phyloP scores from a whole-genome alignment of 345 rosid genomes.

The Clausena lansium region DNA sequence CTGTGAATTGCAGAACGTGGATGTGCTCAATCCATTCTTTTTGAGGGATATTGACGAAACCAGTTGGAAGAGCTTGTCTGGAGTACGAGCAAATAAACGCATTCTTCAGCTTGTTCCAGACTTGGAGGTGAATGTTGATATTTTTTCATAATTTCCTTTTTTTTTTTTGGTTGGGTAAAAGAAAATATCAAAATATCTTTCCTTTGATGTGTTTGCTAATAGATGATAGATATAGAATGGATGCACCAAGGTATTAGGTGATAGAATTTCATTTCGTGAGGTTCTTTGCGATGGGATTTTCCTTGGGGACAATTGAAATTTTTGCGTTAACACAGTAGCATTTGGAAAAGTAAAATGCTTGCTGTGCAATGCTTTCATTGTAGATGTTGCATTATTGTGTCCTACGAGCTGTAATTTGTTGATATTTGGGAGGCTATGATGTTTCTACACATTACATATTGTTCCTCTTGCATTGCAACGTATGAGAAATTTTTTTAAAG shows the following conservation, averaged over 20 bases:
- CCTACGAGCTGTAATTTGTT: not conserved
- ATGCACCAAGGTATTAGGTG: not conserved
- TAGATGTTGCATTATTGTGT: not conserved
- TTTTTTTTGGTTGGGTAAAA: not conserved
- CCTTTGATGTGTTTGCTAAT: not conserved
- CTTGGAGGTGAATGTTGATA: conserved; percentile 38
- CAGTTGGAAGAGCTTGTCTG: conserved; percentile 62
- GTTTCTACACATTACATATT: too few species aligned
- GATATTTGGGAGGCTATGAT: not conserved
- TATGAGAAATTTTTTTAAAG: too few species aligned
- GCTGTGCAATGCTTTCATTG: not conserved
- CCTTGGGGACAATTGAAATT: not conserved
- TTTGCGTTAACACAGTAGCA: not conserved
- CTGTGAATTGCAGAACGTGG: conserved; percentile 39
- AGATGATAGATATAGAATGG: not conserved
- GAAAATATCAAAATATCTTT: too few species aligned
- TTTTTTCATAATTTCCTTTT: not conserved
- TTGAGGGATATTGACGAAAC: conserved; percentile 48
- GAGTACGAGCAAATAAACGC: conserved; percentile 42
- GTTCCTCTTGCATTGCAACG: too few species aligned
- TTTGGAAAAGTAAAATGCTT: not conserved
- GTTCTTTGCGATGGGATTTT: not conserved
- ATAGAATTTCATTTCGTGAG: not conserved
- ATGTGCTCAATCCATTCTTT: conserved; percentile 43
- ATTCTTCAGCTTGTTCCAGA: conserved; percentile 55